phyloP scores from a whole-genome alignment of 2,329 filamentous ascomycete genomes.

The Arthrobotrys megalospora region DNA sequence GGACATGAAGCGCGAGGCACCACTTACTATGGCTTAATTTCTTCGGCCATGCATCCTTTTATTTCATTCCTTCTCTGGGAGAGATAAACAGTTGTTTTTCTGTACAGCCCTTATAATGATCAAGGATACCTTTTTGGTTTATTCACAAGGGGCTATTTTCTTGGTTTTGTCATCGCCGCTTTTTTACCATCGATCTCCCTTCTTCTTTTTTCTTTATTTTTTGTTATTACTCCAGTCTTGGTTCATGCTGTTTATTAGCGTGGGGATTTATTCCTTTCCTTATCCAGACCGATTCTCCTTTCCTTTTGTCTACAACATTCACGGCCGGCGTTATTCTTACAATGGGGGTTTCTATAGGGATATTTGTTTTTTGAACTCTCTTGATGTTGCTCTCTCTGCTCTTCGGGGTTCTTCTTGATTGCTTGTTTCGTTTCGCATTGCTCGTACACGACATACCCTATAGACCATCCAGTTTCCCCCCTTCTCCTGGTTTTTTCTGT shows the following conservation, averaged over 20 bases:
- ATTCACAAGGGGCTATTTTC: background rate
- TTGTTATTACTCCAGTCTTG: conserved; percentile 19
- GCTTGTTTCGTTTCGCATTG: background rate
- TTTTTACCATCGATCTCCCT: conserved; percentile 25
- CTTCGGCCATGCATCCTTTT: background rate
- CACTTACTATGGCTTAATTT: conserved; percentile 49
- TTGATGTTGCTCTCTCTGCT: conserved; percentile 19
- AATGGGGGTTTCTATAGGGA: conserved; percentile 54
- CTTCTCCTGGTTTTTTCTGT: conserved; percentile 10
- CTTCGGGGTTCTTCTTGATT: conserved; percentile 22
- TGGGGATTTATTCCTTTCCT: conserved; percentile 32
- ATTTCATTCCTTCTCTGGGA: background rate
- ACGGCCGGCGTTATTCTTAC: conserved; percentile 57
- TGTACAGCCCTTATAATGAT: conserved; percentile 46
- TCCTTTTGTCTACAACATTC: conserved; percentile 30
- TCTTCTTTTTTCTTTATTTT: conserved; percentile 14
- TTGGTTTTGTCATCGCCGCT: conserved; percentile 26
- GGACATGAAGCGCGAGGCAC: conserved; percentile 59
- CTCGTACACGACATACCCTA: conserved; percentile 57
- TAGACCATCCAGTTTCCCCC: conserved; percentile 49
- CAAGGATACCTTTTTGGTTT: conserved; percentile 37
- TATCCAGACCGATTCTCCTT: conserved; percentile 13
- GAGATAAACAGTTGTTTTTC: conserved; percentile 2
- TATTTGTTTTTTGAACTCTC: conserved; percentile 9
- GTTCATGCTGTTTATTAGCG: conserved; percentile 54